A percentile compares a stretch with the other conserved stretches of the same genome.
phyloP scores from a whole-genome alignment of 495 filamentous ascomycete genomes.

The Ascobolus immersus region DNA sequence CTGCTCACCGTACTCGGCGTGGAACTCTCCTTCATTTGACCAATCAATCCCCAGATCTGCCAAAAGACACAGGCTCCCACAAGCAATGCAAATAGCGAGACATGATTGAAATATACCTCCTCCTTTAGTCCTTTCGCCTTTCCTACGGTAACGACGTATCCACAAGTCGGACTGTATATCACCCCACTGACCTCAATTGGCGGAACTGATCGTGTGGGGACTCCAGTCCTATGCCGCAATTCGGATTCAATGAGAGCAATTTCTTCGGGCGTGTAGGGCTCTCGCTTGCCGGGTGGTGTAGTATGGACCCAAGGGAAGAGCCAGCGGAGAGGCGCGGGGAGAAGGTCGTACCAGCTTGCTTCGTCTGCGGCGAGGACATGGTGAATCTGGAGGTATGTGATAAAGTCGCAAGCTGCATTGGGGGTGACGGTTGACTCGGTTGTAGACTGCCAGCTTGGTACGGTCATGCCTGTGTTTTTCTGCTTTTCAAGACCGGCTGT shows the following conservation, averaged over 20 bases:
- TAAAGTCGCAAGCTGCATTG: slow-evolving; percentile 60
- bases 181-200: slow-evolving; percentile 56
- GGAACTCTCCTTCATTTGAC: slow-evolving; percentile 71
- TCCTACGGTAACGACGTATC: slow-evolving; percentile 71
- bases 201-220: slow-evolving; percentile 40
- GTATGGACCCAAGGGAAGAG: slow-evolving; percentile 14
- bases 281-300: slow-evolving; percentile 7
- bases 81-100: slow-evolving; percentile 39
- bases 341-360: too few species aligned
- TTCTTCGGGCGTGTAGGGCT: slow-evolving; percentile 18
- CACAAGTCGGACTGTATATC: slow-evolving; percentile 83
- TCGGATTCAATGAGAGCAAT: slow-evolving; percentile 57
- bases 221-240: slow-evolving; percentile 60
- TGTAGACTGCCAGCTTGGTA: slow-evolving; percentile 26
- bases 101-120: slow-evolving; percentile 42
- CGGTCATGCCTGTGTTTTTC: slow-evolving; percentile 23
- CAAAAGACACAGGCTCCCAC: slow-evolving; percentile 36
- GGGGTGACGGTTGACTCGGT: slow-evolving; percentile 30
- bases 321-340: slow-evolving; percentile 10
- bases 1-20: slow-evolving; percentile 86
- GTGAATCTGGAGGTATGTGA: slow-evolving; percentile 71
- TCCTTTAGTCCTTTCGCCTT: slow-evolving; percentile 57
- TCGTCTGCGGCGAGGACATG: slow-evolving; percentile 23
- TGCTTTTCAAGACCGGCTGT: slow-evolving; percentile 37
- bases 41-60: slow-evolving; percentile 50